Conservation (phyloP, 805 yeast species). For the Novakomyces olei region DNA sequence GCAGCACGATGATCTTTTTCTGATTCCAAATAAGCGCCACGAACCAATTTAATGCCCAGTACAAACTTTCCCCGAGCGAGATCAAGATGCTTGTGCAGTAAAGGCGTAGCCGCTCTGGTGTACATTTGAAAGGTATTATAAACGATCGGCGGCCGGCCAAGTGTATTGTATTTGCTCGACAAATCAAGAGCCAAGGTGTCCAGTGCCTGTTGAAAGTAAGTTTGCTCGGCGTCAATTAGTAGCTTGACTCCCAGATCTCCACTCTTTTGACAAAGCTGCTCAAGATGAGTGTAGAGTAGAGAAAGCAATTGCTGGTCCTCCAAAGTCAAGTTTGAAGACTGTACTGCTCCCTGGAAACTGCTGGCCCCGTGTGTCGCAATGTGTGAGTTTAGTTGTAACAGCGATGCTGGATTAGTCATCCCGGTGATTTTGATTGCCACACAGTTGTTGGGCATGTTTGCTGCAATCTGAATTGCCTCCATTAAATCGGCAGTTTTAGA, state of each 20-base stretch:
- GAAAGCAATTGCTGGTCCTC: too few species aligned
- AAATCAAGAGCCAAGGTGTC: conserved; percentile 1
- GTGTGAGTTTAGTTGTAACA: too few species aligned
- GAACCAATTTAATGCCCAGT: conserved; percentile 2
- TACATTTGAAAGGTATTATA: conserved; percentile 2
- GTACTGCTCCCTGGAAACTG: too few species aligned
- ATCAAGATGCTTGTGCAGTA: neutral
- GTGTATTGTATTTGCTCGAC: neutral
- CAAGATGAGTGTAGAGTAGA: neutral
- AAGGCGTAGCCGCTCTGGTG: neutral
- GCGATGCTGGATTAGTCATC: too few species aligned
- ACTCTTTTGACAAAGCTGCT: neutral
- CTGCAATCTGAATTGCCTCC: too few species aligned
- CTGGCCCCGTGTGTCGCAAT: too few species aligned
- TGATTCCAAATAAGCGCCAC: conserved; percentile 1
- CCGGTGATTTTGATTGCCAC: too few species aligned
- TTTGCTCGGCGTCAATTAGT: conserved; percentile 4
- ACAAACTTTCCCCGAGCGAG: neutral
- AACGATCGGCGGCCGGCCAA: neutral
- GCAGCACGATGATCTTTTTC: neutral
- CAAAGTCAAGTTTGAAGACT: too few species aligned
- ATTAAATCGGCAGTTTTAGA: too few species aligned
- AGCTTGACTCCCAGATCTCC: neutral
- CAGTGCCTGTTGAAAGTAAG: neutral
- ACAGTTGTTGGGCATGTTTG: too few species aligned